Evolutionary conservation across 148 eudicot species (phyloP).

Genomic region (Suaeda aralocaspica): DNA sequence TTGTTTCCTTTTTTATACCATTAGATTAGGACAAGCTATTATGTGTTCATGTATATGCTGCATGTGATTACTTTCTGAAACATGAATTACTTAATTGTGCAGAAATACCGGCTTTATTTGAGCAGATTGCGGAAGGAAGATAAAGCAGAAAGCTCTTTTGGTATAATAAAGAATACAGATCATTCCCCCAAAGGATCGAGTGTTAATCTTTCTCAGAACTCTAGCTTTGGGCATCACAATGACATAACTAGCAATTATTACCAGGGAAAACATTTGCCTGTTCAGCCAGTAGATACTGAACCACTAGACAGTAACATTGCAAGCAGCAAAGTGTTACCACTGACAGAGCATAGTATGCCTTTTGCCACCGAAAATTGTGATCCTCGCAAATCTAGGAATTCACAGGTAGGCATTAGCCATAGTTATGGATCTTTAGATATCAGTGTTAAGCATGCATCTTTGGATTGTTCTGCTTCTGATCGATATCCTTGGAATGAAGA

Average conservation of each 20-base stretch:
- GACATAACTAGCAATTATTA: slow-evolving; percentile 32
- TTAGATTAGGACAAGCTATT: background rate
- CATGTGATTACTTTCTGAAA: slow-evolving; percentile 9
- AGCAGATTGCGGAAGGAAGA: slow-evolving; percentile 66
- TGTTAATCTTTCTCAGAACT: slow-evolving; percentile 38
- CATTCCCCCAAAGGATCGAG: slow-evolving; percentile 40
- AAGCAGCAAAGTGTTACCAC: slow-evolving; percentile 34
- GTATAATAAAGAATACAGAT: slow-evolving; percentile 45
- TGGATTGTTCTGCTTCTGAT: slow-evolving; percentile 30
- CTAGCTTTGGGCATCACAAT: slow-evolving; percentile 33
- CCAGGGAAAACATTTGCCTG: slow-evolving; percentile 29
- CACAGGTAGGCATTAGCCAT: slow-evolving; percentile 29
- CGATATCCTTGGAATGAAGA: slow-evolving; percentile 40
- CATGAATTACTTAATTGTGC: slow-evolving; percentile 32
- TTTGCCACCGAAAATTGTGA: slow-evolving; percentile 29
- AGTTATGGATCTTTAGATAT: slow-evolving; percentile 36
- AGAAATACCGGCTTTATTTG: slow-evolving; percentile 93
- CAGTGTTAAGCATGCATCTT: slow-evolving; percentile 31
- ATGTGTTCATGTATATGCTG: background rate
- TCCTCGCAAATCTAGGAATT: slow-evolving; percentile 37
- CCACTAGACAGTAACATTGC: slow-evolving; percentile 31
- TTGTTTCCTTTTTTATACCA: background rate
- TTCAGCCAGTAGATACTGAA: slow-evolving; percentile 34
- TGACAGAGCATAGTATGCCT: slow-evolving; percentile 37
- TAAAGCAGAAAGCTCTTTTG: slow-evolving; percentile 43